Conservation (phyloP, 768 basidiomycete species). For the Leccinum longicurvipes region DNA sequence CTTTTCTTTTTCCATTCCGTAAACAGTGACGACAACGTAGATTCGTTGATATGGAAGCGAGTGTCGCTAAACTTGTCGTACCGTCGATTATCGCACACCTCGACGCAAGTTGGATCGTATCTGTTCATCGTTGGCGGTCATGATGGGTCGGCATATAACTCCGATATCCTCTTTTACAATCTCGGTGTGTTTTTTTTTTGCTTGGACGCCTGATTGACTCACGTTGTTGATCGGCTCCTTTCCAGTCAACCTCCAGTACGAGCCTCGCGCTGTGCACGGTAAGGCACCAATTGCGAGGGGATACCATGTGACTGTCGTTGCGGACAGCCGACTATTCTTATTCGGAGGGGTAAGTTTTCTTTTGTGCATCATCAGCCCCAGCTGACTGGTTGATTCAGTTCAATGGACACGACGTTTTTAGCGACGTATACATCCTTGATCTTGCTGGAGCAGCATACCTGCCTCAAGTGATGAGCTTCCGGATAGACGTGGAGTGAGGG, state of each 20-base stretch:
- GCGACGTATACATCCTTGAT: slow-evolving; percentile 84
- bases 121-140: slow-evolving; percentile 90
- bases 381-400: slow-evolving; percentile 36
- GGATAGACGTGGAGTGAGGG: slow-evolving; percentile 42
- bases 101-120: slow-evolving; percentile 90
- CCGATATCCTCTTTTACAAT: slow-evolving; percentile 80
- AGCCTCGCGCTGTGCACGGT: slow-evolving; percentile 65
- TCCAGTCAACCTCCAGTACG: slow-evolving; percentile 81
- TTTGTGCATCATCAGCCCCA: not conserved
- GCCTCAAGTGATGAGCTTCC: slow-evolving; percentile 82
- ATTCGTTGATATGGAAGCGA: slow-evolving; percentile 29
- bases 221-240: not conserved
- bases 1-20: not conserved
- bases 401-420: slow-evolving; percentile 78
- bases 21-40: slow-evolving; percentile 5
- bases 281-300: slow-evolving; percentile 71
- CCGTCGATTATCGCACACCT: slow-evolving; percentile 77
- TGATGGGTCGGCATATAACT: slow-evolving; percentile 70
- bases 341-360: slow-evolving; percentile 61
- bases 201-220: not conserved
- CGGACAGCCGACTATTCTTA: slow-evolving; percentile 81
- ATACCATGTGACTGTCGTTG: slow-evolving; percentile 78
- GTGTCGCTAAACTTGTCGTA: slow-evolving; percentile 30
- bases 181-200: slow-evolving; percentile 53
- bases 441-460: slow-evolving; percentile 85